Evolutionary conservation across 495 filamentous ascomycete genomes (phyloP).

Genomic region (Aspergillus saccharolyticus): DNA sequence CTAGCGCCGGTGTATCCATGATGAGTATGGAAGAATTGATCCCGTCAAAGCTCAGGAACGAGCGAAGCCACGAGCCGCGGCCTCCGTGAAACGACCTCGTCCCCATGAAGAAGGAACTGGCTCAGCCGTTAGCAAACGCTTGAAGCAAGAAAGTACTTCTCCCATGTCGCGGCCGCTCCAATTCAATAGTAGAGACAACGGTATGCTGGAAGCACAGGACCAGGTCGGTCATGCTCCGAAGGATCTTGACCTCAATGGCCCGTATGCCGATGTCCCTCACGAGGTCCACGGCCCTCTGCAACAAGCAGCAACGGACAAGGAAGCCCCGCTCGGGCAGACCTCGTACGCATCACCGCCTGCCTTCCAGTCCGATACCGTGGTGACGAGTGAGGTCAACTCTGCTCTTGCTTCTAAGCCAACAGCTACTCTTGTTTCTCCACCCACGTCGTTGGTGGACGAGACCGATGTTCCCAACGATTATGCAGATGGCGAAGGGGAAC

Average conservation of each 20-base stretch:
- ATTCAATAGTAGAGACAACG: conserved; percentile 15
- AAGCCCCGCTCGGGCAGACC: conserved; percentile 18
- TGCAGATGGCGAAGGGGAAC: conserved; percentile 35
- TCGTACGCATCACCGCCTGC: conserved; percentile 39
- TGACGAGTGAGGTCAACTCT: conserved; percentile 28
- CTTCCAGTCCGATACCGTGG: conserved; percentile 32
- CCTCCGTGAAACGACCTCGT: conserved; percentile 44
- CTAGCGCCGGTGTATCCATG: conserved; percentile 65
- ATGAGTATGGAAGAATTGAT: conserved; percentile 59
- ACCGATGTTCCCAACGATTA: conserved; percentile 37
- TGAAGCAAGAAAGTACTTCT: conserved; percentile 40
- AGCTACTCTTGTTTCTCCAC: conserved; percentile 47
- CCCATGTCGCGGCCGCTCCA: conserved; percentile 24
- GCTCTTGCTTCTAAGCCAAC: conserved; percentile 33
- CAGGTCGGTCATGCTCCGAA: conserved; percentile 12
- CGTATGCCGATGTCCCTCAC: conserved; percentile 1
- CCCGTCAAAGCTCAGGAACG: conserved; percentile 56
- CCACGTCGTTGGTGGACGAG: conserved; percentile 47
- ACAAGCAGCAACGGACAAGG: conserved; percentile 15
- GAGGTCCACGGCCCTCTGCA: conserved; percentile 15
- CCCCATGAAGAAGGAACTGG: conserved; percentile 32
- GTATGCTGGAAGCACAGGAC: conserved; percentile 10
- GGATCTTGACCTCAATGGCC: conserved; percentile 7
- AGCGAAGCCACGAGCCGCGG: conserved; percentile 52
- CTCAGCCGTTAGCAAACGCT: conserved; percentile 27